These are phyloP conservation scores for Suillus brevipes DNA, from an alignment of 768 basidiomycete genomes.

Conservation along the genomic window DNA sequence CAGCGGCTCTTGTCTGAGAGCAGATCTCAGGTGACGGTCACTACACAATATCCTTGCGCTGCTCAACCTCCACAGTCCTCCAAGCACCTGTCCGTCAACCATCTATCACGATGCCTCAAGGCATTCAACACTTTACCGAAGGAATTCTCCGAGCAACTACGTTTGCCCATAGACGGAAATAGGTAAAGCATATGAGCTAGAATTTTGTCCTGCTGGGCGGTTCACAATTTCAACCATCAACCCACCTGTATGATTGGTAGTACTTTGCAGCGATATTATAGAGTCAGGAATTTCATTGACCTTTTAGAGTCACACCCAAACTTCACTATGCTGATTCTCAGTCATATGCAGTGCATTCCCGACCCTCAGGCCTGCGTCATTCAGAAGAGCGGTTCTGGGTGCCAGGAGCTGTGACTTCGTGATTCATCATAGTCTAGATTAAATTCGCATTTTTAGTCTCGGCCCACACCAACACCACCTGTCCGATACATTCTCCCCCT, in stretches of 20 bases:
- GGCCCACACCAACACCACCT: background rate
- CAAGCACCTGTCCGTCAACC: conserved; percentile 74
- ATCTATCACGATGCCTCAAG: conserved; percentile 48
- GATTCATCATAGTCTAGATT: conserved; percentile 50
- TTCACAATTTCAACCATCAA: conserved; percentile 79
- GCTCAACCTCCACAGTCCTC: conserved; percentile 55
- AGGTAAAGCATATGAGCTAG: conserved; percentile 55
- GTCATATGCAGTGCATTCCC: conserved; percentile 56
- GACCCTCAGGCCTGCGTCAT: conserved; percentile 52
- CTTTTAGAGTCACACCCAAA: conserved; percentile 67
- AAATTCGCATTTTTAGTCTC: background rate
- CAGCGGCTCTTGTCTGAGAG: conserved; percentile 65
- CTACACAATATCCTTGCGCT: conserved; percentile 87
- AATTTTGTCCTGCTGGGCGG: conserved; percentile 76
- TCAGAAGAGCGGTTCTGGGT: conserved; percentile 79
- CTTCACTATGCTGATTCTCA: conserved; percentile 61
- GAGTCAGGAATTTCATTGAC: conserved; percentile 64
- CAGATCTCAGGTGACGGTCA: conserved; percentile 56
- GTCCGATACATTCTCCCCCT: background rate
- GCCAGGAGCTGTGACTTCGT: conserved; percentile 44
- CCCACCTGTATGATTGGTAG: conserved; percentile 72
- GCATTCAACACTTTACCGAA: conserved; percentile 43
- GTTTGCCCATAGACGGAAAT: conserved; percentile 87
- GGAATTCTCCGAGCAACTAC: conserved; percentile 68
- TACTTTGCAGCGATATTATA: conserved; percentile 61